Conservation (phyloP, 2,329 filamentous ascomycete genomes). For the Alternaria brassicae region DNA sequence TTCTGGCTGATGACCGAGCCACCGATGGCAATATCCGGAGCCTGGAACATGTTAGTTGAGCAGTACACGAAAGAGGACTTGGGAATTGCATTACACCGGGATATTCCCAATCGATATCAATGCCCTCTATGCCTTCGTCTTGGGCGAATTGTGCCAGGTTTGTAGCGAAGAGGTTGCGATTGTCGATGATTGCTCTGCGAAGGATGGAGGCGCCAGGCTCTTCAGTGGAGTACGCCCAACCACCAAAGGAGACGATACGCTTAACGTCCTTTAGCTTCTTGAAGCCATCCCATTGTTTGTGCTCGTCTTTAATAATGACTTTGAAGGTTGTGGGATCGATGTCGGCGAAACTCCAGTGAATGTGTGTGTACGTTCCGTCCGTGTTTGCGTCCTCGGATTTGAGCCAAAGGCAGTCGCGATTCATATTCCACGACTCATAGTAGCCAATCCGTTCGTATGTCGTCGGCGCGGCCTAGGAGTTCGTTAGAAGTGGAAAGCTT, state of each 20-base stretch:
- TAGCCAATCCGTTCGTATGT: conserved; percentile 5
- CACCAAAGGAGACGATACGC: conserved; percentile 54
- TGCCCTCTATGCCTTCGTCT: conserved; percentile 32
- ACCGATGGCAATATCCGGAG: conserved; percentile 32
- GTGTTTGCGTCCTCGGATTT: conserved; percentile 12
- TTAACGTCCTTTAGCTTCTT: conserved; percentile 31
- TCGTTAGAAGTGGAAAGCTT: no score
- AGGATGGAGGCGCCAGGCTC: conserved; percentile 51
- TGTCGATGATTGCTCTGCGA: conserved; percentile 46
- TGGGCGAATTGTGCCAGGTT: conserved; percentile 36
- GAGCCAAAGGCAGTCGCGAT: conserved; percentile 12
- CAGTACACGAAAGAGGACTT: no score
- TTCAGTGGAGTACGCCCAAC: conserved; percentile 54
- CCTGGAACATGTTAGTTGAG: background rate
- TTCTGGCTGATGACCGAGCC: background rate
- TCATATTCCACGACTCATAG: conserved; percentile 18
- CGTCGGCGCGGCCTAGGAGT: background rate
- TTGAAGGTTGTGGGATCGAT: conserved; percentile 24
- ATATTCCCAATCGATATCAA: conserved; percentile 61
- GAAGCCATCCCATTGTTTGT: conserved; percentile 48
- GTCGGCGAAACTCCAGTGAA: conserved; percentile 14
- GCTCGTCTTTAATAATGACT: conserved; percentile 16
- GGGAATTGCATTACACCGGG: conserved; percentile 10
- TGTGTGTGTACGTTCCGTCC: conserved; percentile 14
- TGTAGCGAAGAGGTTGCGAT: conserved; percentile 43